phyloP scores from a whole-genome alignment of 345 rosid species.

The Dipteronia dyeriana region DNA sequence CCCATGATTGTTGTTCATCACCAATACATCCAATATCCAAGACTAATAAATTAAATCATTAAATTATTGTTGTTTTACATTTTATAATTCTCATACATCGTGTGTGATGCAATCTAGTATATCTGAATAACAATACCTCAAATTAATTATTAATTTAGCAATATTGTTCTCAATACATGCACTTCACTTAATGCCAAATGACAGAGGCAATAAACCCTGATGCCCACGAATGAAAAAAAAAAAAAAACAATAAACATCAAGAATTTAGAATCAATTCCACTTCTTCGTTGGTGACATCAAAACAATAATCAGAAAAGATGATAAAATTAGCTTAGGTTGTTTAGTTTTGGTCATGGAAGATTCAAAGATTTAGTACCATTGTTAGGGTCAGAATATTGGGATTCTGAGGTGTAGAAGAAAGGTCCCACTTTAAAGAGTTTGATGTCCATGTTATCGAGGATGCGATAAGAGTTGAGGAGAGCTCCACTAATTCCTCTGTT shows the following conservation, averaged over 20 bases:
- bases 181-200: no score
- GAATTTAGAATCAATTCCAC: background rate
- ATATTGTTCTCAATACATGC: no score
- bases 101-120: no score
- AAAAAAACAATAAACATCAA: background rate
- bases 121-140: no score
- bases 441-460: slow-evolving; percentile 23
- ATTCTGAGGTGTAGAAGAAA: slow-evolving; percentile 30
- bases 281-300: background rate
- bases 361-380: background rate
- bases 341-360: background rate
- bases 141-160: no score
- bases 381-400: background rate
- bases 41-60: no score
- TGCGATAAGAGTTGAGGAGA: slow-evolving; percentile 21
- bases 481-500: slow-evolving; percentile 35
- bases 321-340: background rate
- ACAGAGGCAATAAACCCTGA: background rate
- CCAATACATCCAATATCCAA: no score
- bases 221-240: background rate
- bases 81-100: no score
- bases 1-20: no score
- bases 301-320: background rate
- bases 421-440: slow-evolving; percentile 33
- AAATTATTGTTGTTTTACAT: no score